These are phyloP conservation scores for Fusarium cicatricum DNA, from an alignment of 2,329 filamentous ascomycete genomes.

Conservation along the genomic window DNA sequence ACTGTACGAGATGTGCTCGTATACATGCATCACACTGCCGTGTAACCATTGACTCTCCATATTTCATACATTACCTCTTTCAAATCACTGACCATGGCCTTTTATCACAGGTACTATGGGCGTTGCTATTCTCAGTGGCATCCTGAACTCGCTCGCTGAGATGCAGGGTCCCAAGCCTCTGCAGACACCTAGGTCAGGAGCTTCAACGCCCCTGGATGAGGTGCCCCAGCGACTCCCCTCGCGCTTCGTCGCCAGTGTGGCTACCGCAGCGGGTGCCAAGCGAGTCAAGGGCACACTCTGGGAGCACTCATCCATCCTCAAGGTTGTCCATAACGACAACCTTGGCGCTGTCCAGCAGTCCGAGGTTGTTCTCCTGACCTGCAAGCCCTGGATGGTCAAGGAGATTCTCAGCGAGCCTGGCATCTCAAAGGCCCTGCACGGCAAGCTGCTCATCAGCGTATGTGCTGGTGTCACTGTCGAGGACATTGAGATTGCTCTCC, in stretches of 20 bases:
- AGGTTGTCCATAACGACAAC: slow-evolving; percentile 77
- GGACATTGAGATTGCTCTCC: slow-evolving; percentile 72
- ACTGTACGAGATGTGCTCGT: background rate
- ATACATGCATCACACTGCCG: background rate
- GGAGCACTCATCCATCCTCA: slow-evolving; percentile 68
- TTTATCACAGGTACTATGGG: slow-evolving; percentile 76
- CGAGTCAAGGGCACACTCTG: slow-evolving; percentile 72
- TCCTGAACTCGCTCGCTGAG: slow-evolving; percentile 73
- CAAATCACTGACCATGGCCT: slow-evolving; percentile 21
- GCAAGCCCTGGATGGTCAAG: slow-evolving; percentile 80
- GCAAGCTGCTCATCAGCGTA: slow-evolving; percentile 84
- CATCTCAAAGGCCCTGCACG: slow-evolving; percentile 75
- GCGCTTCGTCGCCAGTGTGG: slow-evolving; percentile 83
- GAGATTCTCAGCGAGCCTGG: slow-evolving; percentile 73
- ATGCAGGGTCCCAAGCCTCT: slow-evolving; percentile 57
- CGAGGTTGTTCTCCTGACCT: slow-evolving; percentile 79
- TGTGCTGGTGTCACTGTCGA: slow-evolving; percentile 77
- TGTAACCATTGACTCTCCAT: background rate
- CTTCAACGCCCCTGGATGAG: slow-evolving; percentile 56
- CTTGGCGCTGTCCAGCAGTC: slow-evolving; percentile 70
- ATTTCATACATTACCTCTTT: background rate
- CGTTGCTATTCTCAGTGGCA: slow-evolving; percentile 82
- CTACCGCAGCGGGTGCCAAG: slow-evolving; percentile 72
- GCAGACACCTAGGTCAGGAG: slow-evolving; percentile 52
- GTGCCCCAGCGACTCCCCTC: slow-evolving; percentile 69